Base-by-base conservation (phyloP, 805 yeast genomes). In the Deakozyma indianensis region DNA sequence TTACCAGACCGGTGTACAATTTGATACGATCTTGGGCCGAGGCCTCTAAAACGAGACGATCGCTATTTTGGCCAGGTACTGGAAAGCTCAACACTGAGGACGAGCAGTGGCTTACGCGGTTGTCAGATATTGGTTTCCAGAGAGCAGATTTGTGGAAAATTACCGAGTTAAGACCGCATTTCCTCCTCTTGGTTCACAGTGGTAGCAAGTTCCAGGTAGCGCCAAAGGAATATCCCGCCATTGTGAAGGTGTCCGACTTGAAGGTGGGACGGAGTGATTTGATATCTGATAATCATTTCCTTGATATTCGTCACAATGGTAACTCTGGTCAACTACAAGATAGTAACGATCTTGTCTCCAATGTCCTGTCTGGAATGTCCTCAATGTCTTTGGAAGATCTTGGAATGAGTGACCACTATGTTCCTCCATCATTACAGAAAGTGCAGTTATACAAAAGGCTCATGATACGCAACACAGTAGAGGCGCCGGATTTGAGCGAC, bases 71-170 rank as follows among this genome's bases (percentile, higher is more conserved):
- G 96, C 75, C 79, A 68, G 28, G 28, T 25, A 50, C 49, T 22
- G 54, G 27, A 28, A 45, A 15, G 16, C 50, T 50, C 35, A 54
- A 61, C 1, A 43, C 53, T 9, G 66, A 63, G 28, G 67, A 63
- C 41, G 56, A 55, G 38, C 56, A 55, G 20, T 63, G 95, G 87
- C 65, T 86, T n/a, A 74, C 74, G 29, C 77, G 80, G 50, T 65
- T 90, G 40, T 71, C 75, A 42, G 69, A 80, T 2, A 69, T 84
- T n/a, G 97, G 96, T 0, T 62, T 90, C 44, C 68, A 68, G 4
- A 85, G 78, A 7, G 68, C 67, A 4, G 94, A 86, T 41, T 53
- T 84, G 22, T 90, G 96, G 96, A 90, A 88, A 59, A 63, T 90
- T 11, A 78, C 79, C 15, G 75, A 75, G 2, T 60, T 86, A 46